These are phyloP conservation scores for Lomentospora prolificans DNA, from an alignment of 2,329 filamentous ascomycete genomes.

Conservation along the genomic window DNA sequence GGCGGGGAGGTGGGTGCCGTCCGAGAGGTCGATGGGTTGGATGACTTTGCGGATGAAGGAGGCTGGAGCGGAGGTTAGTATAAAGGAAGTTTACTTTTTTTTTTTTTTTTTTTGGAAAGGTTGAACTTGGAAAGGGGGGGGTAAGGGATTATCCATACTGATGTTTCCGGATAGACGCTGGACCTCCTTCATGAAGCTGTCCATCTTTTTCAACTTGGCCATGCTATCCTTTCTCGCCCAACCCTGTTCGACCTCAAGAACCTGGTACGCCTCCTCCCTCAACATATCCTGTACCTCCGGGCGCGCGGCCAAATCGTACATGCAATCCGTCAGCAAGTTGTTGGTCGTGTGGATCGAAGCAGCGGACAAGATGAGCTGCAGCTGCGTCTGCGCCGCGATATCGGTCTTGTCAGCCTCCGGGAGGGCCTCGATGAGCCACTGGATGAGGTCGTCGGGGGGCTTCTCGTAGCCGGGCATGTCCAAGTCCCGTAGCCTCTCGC, in stretches of 20 bases:
- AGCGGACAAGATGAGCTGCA: conserved; percentile 34
- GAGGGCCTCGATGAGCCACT: conserved; percentile 33
- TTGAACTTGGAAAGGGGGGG: too few relatives aligned
- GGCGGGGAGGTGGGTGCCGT: conserved; percentile 31
- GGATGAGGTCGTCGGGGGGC: conserved; percentile 30
- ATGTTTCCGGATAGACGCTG: conserved; percentile 31
- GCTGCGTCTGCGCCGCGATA: conserved; percentile 26
- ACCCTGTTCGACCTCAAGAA: conserved; percentile 29
- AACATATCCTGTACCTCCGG: conserved; percentile 38
- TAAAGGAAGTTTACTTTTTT: conserved; percentile 12
- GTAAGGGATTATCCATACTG: conserved; percentile 19
- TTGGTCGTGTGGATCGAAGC: conserved; percentile 37
- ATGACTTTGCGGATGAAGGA: conserved; percentile 36
- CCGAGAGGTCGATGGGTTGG: conserved; percentile 33
- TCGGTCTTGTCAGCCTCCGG: conserved; percentile 28
- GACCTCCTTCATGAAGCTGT: conserved; percentile 39
- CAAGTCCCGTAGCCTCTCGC: conserved; percentile 32
- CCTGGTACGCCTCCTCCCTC: conserved; percentile 34
- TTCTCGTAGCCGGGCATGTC: conserved; percentile 26
- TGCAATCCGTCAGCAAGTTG: conserved; percentile 33
- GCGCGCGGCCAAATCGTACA: conserved; percentile 39
- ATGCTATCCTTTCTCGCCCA: conserved; percentile 33
- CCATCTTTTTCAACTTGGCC: conserved; percentile 33
- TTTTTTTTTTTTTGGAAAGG: neutral
- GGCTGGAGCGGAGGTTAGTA: conserved; percentile 18